These are phyloP conservation scores for Phytophthora ramorum DNA, from an alignment of 352 stramenopile species.

Conservation along the genomic window DNA sequence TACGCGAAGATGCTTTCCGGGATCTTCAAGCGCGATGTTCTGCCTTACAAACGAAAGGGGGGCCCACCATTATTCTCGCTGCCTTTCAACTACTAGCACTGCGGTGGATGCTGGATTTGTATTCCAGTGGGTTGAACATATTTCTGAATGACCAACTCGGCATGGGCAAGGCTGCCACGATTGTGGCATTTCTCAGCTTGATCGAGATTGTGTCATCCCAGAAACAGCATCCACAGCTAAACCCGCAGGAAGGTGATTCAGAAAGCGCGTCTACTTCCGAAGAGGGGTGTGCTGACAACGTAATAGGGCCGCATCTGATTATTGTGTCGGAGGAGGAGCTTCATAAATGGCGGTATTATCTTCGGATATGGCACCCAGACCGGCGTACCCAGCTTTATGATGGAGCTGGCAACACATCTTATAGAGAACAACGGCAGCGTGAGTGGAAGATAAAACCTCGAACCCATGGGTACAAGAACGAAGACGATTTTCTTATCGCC, in stretches of 20 bases:
- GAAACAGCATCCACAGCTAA: constrained; percentile 17
- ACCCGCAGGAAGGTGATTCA: constrained; percentile 10
- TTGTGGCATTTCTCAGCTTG: constrained; percentile 77
- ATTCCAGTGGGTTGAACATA: constrained; percentile 65
- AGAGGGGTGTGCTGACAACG: neutral
- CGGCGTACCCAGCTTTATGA: constrained; percentile 73
- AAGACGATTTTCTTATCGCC: constrained; percentile 39
- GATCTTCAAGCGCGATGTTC: constrained; percentile 37
- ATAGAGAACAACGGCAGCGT: constrained; percentile 54
- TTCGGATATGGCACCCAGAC: constrained; percentile 63
- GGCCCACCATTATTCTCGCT: constrained; percentile 57
- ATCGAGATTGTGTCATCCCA: constrained; percentile 48
- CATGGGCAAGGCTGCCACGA: constrained; percentile 84
- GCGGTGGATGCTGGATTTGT: constrained; percentile 85
- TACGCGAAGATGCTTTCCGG: constrained; percentile 35
- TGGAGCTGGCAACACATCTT: constrained; percentile 26
- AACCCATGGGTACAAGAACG: constrained; percentile 25
- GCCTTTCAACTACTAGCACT: constrained; percentile 82
- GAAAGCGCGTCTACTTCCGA: neutral
- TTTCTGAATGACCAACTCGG: constrained; percentile 88
- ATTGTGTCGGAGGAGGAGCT: constrained; percentile 78
- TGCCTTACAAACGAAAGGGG: constrained; percentile 30
- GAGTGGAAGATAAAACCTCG: constrained; percentile 60
- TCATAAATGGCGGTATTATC: constrained; percentile 82
- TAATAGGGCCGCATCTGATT: constrained; percentile 71